A percentile compares a stretch with the other conserved stretches of the same genome.
These are phyloP conservation scores for Tuber aestivum DNA, from an alignment of 495 filamentous ascomycete genomes.

Conservation along the genomic window DNA sequence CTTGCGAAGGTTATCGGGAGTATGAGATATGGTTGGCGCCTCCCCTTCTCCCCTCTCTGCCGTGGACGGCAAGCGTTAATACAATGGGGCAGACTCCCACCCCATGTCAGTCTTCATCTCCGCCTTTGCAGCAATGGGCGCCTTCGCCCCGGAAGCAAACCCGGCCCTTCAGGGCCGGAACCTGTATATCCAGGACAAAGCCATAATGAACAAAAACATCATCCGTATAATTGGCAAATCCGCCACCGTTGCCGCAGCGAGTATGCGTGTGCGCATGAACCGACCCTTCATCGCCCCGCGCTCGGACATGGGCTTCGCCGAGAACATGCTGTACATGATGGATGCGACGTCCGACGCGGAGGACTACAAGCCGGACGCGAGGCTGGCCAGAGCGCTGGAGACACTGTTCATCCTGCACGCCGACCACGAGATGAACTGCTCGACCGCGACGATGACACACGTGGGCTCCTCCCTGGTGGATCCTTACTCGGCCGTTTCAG, in stretches of 20 bases:
- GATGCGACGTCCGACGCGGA: slow-evolving; percentile 44
- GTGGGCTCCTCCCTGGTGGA: slow-evolving; percentile 50
- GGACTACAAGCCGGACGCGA: slow-evolving; percentile 43
- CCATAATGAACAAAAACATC: slow-evolving; percentile 46
- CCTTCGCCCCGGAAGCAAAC: slow-evolving; percentile 44
- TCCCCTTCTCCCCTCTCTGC: neutral
- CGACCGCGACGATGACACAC: slow-evolving; percentile 51
- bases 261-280: slow-evolving; percentile 45
- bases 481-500: slow-evolving; percentile 48
- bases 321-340: slow-evolving; percentile 48
- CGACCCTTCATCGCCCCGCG: slow-evolving; percentile 45
- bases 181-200: slow-evolving; percentile 45
- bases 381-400: slow-evolving; percentile 44
- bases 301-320: slow-evolving; percentile 45
- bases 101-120: slow-evolving; percentile 48
- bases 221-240: slow-evolving; percentile 46
- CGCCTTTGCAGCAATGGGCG: slow-evolving; percentile 46
- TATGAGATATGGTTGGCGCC: slow-evolving; percentile 42
- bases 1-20: slow-evolving; percentile 44
- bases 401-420: slow-evolving; percentile 48
- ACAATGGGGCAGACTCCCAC: slow-evolving; percentile 40
- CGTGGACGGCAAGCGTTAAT: neutral
- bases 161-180: slow-evolving; percentile 45
- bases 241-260: slow-evolving; percentile 44
- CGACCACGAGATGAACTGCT: slow-evolving; percentile 54